A percentile compares a stretch with the other conserved stretches of the same genome.
phyloP scores from a whole-genome alignment of 2,329 filamentous ascomycete species.

The Monosporascus sp. region DNA sequence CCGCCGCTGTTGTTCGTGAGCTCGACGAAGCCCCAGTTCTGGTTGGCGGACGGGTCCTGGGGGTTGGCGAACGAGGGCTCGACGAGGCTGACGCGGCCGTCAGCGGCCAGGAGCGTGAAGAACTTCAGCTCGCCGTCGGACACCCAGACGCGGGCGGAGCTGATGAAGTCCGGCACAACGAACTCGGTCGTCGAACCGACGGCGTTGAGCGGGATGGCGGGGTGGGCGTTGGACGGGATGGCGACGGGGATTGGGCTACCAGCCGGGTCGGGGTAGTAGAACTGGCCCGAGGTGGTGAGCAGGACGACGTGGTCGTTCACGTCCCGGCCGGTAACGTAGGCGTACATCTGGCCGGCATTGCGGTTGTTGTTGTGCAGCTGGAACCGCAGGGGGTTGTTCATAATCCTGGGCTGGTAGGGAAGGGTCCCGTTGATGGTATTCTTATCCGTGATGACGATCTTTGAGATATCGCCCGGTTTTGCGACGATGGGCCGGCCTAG shows the following conservation, averaged over 20 bases:
- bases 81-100: constrained; percentile 33
- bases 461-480: constrained; percentile 22
- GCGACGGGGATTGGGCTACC: constrained; percentile 25
- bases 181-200: constrained; percentile 32
- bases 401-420: not conserved
- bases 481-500: constrained; percentile 30
- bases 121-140: constrained; percentile 35
- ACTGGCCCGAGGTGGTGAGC: constrained; percentile 32
- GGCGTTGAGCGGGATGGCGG: constrained; percentile 33
- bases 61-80: constrained; percentile 42
- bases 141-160: constrained; percentile 37
- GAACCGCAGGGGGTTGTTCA: constrained; percentile 16
- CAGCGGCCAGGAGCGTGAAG: constrained; percentile 26
- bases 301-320: constrained; percentile 30
- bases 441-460: constrained; percentile 31
- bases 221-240: constrained; percentile 21
- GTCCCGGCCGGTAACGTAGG: constrained; percentile 38
- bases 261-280: constrained; percentile 33
- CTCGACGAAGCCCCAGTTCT: constrained; percentile 48
- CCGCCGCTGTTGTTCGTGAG: constrained; percentile 36
- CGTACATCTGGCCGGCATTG: constrained; percentile 27
- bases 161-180: constrained; percentile 34
- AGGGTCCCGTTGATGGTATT: constrained; percentile 36
- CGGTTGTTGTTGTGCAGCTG: constrained; percentile 35
- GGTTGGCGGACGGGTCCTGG: constrained; percentile 34